Conservation (phyloP, 1,284 basidiomycete species). For the Sanghuangporus sanghuang region DNA sequence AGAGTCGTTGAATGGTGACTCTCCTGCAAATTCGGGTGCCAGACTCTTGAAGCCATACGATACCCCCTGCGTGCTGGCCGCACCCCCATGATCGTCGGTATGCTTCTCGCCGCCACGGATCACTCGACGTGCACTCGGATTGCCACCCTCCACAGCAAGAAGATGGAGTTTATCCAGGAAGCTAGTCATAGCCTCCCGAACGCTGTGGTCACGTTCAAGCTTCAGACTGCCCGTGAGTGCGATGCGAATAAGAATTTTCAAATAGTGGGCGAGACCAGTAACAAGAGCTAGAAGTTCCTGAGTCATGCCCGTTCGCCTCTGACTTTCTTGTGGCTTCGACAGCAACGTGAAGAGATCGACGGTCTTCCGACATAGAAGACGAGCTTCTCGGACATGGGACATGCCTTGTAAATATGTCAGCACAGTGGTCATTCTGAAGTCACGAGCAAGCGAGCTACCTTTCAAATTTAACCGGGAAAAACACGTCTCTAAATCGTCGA, state of each 20-base stretch:
- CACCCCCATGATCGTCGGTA: slow-evolving; percentile 34
- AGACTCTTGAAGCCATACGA: slow-evolving; percentile 87
- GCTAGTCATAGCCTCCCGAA: slow-evolving; percentile 78
- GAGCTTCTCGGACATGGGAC: slow-evolving; percentile 96
- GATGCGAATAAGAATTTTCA: slow-evolving; percentile 98
- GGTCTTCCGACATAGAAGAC: slow-evolving; percentile 98
- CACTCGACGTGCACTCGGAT: slow-evolving; percentile 68
- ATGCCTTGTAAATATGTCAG: slow-evolving; percentile 57
- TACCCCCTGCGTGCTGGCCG: slow-evolving; percentile 68
- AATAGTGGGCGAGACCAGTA: slow-evolving; percentile 96
- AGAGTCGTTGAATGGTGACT: slow-evolving; percentile 62
- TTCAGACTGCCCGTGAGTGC: slow-evolving; percentile 94
- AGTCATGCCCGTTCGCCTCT: slow-evolving; percentile 90
- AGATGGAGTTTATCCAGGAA: slow-evolving; percentile 93
- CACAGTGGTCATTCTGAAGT: neutral
- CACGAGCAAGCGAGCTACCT: slow-evolving; percentile 45
- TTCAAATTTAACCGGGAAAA: slow-evolving; percentile 81
- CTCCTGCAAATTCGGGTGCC: slow-evolving; percentile 83
- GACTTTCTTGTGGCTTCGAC: slow-evolving; percentile 93
- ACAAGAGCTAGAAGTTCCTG: slow-evolving; percentile 97
- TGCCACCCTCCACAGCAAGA: slow-evolving; percentile 83
- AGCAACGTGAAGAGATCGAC: slow-evolving; percentile 97
- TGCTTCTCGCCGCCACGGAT: slow-evolving; percentile 63
- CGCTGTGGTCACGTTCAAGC: slow-evolving; percentile 85
- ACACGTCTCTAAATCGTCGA: slow-evolving; percentile 92